These are phyloP conservation scores for Ehretia macrophylla DNA, from an alignment of 257 asterid species.

Conservation along the genomic window DNA sequence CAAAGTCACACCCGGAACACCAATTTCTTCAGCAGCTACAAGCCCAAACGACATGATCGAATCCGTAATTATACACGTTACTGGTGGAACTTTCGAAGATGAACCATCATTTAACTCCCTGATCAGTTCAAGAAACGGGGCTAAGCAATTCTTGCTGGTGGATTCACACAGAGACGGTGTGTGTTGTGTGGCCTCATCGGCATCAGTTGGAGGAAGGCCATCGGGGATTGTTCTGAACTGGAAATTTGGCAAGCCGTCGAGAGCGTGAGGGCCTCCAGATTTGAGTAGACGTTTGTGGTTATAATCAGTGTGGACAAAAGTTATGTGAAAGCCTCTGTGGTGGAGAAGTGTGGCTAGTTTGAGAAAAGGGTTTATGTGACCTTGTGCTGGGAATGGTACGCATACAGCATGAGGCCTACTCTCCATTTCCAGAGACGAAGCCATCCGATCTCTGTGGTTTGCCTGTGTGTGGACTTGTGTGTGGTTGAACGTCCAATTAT, in stretches of 20 bases:
- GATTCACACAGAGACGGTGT: conserved; percentile 20
- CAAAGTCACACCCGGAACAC: conserved; percentile 15
- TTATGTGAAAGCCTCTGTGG: conserved; percentile 39
- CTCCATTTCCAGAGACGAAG: too few relatives aligned
- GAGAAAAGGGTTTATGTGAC: conserved; percentile 40
- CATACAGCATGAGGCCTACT: conserved; percentile 29
- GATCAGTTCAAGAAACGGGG: conserved; percentile 19
- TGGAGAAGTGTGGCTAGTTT: conserved; percentile 59
- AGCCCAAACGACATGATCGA: conserved; percentile 16
- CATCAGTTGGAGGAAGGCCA: conserved; percentile 22
- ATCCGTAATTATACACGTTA: conserved; percentile 24
- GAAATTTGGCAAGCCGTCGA: conserved; percentile 24
- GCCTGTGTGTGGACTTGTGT: too few relatives aligned
- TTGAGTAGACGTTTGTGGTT: conserved; percentile 35
- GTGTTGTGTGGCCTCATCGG: conserved; percentile 19
- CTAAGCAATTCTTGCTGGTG: conserved; percentile 13
- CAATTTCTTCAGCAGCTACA: conserved; percentile 20
- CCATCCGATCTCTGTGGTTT: neutral
- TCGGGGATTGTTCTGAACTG: conserved; percentile 30
- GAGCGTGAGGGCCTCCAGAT: conserved; percentile 16
- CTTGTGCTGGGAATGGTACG: conserved; percentile 40
- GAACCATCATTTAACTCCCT: neutral
- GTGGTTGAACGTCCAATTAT: too few relatives aligned
- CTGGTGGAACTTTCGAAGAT: conserved; percentile 6
- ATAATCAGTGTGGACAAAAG: conserved; percentile 56